phyloP scores from a whole-genome alignment of 257 asterid genomes.

The Craterostigma plantagineum region DNA sequence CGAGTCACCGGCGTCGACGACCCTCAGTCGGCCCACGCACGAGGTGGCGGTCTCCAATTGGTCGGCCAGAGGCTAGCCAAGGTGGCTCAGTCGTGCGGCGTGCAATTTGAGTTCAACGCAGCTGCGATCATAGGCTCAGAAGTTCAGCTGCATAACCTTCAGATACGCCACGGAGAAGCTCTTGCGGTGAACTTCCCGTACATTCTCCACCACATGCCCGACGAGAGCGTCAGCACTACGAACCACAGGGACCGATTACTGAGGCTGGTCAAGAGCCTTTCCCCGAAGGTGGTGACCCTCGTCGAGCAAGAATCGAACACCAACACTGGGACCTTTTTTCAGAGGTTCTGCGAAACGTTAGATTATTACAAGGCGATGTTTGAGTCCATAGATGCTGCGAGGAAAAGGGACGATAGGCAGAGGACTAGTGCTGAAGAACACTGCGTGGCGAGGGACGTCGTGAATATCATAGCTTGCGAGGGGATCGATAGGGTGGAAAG shows the following conservation, averaged over 20 bases:
- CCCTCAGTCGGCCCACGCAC: conserved; percentile 52
- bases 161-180: conserved; percentile 34
- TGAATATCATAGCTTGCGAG: conserved; percentile 64
- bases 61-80: conserved; percentile 50
- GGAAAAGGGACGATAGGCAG: conserved; percentile 33
- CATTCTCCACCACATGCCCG: conserved; percentile 69
- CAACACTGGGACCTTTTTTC: conserved; percentile 38
- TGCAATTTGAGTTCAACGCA: conserved; percentile 64
- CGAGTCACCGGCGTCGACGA: conserved; percentile 34
- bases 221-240: conserved; percentile 51
- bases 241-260: conserved; percentile 61
- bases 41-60: conserved; percentile 75
- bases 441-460: conserved; percentile 52
- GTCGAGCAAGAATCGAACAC: conserved; percentile 66
- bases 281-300: conserved; percentile 49
- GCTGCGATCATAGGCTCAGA: conserved; percentile 48
- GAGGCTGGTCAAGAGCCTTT: conserved; percentile 36
- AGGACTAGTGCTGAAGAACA: conserved; percentile 49
- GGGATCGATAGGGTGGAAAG: conserved; percentile 53
- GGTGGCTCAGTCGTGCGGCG: conserved; percentile 48
- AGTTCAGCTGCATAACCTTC: conserved; percentile 28
- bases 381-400: conserved; percentile 49
- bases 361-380: conserved; percentile 66
- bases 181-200: conserved; percentile 62
- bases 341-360: conserved; percentile 39